Evolutionary conservation across 148 eudicot genomes (phyloP).

Genomic region (Linanthus parryae): DNA sequence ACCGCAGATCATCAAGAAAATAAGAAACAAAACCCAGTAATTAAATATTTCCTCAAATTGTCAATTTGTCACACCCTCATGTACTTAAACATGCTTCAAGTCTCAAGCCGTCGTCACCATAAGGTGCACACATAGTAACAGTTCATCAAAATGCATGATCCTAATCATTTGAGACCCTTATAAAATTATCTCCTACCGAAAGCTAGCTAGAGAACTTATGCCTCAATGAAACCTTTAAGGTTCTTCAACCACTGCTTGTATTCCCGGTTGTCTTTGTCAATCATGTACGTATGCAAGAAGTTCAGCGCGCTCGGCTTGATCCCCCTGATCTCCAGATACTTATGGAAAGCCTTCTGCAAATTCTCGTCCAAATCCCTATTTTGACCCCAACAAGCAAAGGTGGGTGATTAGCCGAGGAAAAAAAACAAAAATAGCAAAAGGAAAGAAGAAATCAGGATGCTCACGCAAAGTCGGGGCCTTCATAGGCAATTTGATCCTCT

Average conservation of each 20-base stretch:
- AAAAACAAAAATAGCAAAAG: neutral
- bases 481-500: slow-evolving; percentile 48
- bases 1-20: too few species aligned
- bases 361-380: slow-evolving; percentile 63
- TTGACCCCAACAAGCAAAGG: neutral
- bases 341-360: slow-evolving; percentile 55
- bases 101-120: too few species aligned
- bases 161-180: too few species aligned
- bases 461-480: slow-evolving; percentile 63
- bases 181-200: too few species aligned
- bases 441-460: slow-evolving; percentile 9
- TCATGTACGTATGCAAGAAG: slow-evolving; percentile 58
- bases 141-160: too few species aligned
- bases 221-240: slow-evolving; percentile 41
- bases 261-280: slow-evolving; percentile 45
- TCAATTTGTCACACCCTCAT: too few species aligned
- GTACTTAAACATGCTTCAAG: too few species aligned
- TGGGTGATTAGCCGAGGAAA: neutral
- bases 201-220: slow-evolving; percentile 22
- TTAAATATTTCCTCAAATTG: too few species aligned
- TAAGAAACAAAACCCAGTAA: too few species aligned
- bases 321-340: slow-evolving; percentile 53
- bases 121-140: too few species aligned
- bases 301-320: slow-evolving; percentile 47
- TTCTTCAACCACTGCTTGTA: slow-evolving; percentile 48